phyloP scores from a whole-genome alignment of 192 early-diverging fungal genomes.

The Coemansia sp. region DNA sequence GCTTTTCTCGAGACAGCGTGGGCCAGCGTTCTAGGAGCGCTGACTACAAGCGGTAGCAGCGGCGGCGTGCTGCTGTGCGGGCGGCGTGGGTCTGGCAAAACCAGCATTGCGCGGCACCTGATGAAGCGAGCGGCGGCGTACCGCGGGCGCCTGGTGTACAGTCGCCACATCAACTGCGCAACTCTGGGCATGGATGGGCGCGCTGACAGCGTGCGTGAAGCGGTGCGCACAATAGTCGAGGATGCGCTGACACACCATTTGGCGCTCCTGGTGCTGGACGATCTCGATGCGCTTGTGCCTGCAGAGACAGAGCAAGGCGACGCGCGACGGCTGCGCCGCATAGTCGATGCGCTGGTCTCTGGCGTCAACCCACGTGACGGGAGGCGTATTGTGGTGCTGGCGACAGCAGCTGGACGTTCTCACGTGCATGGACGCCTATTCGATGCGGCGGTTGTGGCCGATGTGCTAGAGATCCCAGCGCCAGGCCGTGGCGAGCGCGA shows the following conservation, averaged over 20 bases:
- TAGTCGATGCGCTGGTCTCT: conserved; percentile 21
- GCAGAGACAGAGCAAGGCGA: conserved; percentile 42
- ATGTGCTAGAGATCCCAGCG: conserved; percentile 29
- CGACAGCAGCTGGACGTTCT: conserved; percentile 29
- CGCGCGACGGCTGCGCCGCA: conserved; percentile 11
- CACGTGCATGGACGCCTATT: conserved; percentile 36
- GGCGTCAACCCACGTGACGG: conserved; percentile 5
- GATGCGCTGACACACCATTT: conserved; percentile 20
- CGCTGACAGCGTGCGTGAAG: conserved; percentile 11
- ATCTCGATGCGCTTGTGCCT: conserved; percentile 45
- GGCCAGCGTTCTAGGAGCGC: conserved; percentile 26
- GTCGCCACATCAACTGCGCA: conserved; percentile 32
- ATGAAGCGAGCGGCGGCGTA: conserved; percentile 7
- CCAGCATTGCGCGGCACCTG: conserved; percentile 60
- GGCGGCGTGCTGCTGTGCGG: conserved; percentile 68
- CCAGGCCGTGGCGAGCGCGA: conserved; percentile 37
- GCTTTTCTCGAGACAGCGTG: conserved; percentile 32
- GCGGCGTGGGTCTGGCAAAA: conserved; percentile 74
- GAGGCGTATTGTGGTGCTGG: conserved; percentile 29
- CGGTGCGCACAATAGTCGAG: conserved; percentile 13
- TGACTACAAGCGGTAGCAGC: conserved; percentile 13
- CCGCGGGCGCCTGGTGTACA: conserved; percentile 22
- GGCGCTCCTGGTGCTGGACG: conserved; percentile 48
- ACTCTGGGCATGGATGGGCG: conserved; percentile 24
- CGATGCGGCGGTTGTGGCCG: conserved; percentile 18